Evolutionary conservation across 2,329 filamentous ascomycete genomes (phyloP), one percentile per base, ranked within the genome.

Genomic region (Teratosphaeria nubilosa): DNA sequence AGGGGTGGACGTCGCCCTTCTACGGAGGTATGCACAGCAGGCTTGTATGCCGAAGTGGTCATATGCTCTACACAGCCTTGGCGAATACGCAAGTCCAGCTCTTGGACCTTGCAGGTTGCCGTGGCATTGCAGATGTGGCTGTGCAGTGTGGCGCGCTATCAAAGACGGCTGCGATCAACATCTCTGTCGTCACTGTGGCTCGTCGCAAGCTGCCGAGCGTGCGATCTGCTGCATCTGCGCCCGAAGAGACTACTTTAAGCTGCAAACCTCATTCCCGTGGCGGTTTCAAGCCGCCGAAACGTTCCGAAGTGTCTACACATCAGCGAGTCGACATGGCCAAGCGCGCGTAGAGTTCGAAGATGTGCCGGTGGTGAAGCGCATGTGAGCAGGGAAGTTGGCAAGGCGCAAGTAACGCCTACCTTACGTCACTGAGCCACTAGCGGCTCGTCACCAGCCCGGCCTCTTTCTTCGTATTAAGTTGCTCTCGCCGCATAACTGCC

Each of bases 401-500:
- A 54, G 16, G 52, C 27, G 52, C 16, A 20, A 54, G 52, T 32
- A 25, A 34, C 27, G 52, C 30, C 20, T 31, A 54, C 52, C 30
- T 11, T 31, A 54, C 52, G 52, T 54, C 52, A 37, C 51, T 20
- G 52, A 20, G 52, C 20, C 27, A 37, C 10, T 31, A 22, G 24
- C 24, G 20, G 52, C 52, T 32, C 34, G 27, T 37, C 52, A 31
- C 20, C 41, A 48, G 41, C 41, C 51, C 53, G 34, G n/a, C 27
- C 7, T 30, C 51, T 24, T 14, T 51, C 22, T n/a, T 52, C 54
- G 48, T 34, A 51, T 54, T 30, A 53, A n/a, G 30, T 63, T 58
- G n/a, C 54, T 58, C 58, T 52, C 51, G 24, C 55, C 31, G 48
- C 32, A 56, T 58, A 14, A 7, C 34, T 20, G 1, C 25, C 20